Evolutionary conservation across 2,329 filamentous ascomycete genomes (phyloP), one percentile per base, ranked within the genome.

Genomic region (Hymenoscyphus repandus): DNA sequence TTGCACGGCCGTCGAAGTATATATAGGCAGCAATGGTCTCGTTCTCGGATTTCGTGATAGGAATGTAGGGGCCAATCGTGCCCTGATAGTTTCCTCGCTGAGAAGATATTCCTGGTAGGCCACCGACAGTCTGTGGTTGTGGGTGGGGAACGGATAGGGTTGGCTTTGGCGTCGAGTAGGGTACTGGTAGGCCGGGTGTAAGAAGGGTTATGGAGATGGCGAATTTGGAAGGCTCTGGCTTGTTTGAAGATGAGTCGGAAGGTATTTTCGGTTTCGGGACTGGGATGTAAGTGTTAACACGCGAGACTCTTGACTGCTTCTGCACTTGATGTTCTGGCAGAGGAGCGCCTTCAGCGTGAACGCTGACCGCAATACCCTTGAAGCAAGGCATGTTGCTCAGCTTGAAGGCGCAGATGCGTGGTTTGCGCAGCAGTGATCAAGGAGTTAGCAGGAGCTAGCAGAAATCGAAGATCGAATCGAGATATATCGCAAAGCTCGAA

Each of bases 11-110:
- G 69, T 99, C 93, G 66, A 99, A 99, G 73, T 99, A 99, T 62
- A 99, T 97, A 69, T 99, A 99, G 34, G 92, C 93, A 31, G 93
- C 93, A 62, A 99, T 92, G 12, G 93, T 99, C 73, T 99, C 93
- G 69, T 96, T 96, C 50, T 90, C 86, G 31, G 89, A 95, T 54
- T 88, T 85, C 17, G 93, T 97, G 72, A 96, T 83, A 47, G 93
- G 89, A 57, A 92, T 86, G 71, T 99, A 99, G 1, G 92, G 90
- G 49, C 80, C 83, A 55, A 96, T 78, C n/a, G 76, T 70, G 58
- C 78, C 69, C 49, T 68, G 67, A 60, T 75, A 76, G 58, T 75
- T 76, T 48, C 76, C 77, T 58, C 77, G 71, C 56, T 78, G 75
- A 41, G 64, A 64, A 27, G 69, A 68, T 53, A 72, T 70, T 55